phyloP scores from a whole-genome alignment of 306 rosid genomes.

The Cajanus cajan region DNA sequence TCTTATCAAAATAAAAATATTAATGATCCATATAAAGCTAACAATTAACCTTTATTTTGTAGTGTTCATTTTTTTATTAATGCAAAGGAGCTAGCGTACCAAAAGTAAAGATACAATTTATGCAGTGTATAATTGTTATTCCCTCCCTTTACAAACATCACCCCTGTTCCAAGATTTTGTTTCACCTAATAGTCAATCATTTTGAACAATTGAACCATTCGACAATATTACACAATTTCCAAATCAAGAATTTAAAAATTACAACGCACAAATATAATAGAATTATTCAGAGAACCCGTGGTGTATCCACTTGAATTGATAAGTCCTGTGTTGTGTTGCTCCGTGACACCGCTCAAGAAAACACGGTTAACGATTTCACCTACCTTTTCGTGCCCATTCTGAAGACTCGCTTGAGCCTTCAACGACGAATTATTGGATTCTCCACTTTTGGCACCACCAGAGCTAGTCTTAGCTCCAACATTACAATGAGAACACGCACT shows the following conservation, averaged over 20 bases:
- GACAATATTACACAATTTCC: not conserved
- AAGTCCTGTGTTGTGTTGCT: slow-evolving; percentile 23
- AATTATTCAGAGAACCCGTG: slow-evolving; percentile 26
- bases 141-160: not conserved
- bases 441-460: not conserved
- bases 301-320: slow-evolving; percentile 37
- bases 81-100: not conserved
- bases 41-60: too few relatives aligned
- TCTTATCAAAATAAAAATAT: too few relatives aligned
- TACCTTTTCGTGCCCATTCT: not conserved
- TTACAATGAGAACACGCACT: slow-evolving; percentile 28
- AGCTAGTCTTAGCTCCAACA: not conserved
- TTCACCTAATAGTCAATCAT: not conserved
- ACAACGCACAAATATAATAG: slow-evolving; percentile 24
- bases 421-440: not conserved
- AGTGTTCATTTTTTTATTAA: not conserved
- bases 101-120: not conserved
- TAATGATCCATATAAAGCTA: not conserved
- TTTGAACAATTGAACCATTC: not conserved
- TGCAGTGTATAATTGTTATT: not conserved
- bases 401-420: not conserved
- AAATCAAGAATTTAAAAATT: not conserved
- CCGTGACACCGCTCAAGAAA: slow-evolving; percentile 2
- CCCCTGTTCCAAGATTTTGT: not conserved
- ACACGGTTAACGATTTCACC: not conserved